Conservation (phyloP, 495 filamentous ascomycete genomes). For the Podospora pseudoanserina region DNA sequence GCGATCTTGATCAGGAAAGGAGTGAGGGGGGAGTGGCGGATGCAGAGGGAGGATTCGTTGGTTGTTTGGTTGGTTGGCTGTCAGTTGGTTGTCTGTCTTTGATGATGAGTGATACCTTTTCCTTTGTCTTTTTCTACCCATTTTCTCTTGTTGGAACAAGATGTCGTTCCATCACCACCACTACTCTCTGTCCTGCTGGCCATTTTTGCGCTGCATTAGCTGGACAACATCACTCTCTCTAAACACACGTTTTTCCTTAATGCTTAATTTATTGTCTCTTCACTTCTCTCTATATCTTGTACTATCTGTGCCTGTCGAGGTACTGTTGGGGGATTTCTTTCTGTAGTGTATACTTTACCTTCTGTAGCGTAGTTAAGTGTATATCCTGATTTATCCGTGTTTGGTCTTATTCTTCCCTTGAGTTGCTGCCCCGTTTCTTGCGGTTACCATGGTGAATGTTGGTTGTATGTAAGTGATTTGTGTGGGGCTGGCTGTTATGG, state of each 20-base stretch:
- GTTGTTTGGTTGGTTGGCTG: neutral
- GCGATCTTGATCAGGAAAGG: conserved; percentile 9
- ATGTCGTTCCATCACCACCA: neutral
- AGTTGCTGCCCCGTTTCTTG: neutral
- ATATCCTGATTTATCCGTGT: neutral
- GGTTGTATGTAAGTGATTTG: neutral
- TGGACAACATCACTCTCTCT: neutral
- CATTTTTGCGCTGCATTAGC: neutral
- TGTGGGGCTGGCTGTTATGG: neutral
- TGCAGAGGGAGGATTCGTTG: neutral
- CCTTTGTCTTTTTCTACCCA: conserved; percentile 4
- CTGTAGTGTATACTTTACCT: neutral
- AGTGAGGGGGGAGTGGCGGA: neutral
- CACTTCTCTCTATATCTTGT: neutral
- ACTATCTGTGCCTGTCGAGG: neutral
- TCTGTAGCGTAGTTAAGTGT: neutral
- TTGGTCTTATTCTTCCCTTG: neutral
- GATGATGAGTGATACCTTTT: conserved; percentile 23
- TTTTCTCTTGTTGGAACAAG: neutral
- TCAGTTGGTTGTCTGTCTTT: conserved; percentile 1
- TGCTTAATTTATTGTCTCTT: neutral
- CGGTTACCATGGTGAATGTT: neutral
- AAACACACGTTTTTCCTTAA: neutral
- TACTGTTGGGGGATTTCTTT: neutral
- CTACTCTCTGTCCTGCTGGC: neutral